Conservation (phyloP, 331 rosid species). For the Dryas integrifolia region DNA sequence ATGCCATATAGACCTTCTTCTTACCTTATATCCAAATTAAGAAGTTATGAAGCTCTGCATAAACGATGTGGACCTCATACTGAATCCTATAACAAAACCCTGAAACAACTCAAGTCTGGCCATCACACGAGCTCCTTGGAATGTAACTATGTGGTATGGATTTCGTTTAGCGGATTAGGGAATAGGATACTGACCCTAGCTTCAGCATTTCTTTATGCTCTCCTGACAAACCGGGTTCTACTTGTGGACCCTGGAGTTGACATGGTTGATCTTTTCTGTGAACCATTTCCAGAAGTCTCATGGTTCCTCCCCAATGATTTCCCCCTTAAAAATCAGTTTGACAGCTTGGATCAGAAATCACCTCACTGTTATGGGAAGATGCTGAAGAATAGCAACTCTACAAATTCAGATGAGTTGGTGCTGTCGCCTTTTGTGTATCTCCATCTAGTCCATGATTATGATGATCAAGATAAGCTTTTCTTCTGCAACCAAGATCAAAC, state of each 20-base stretch:
- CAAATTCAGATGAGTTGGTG: conserved; percentile 19
- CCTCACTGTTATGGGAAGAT: conserved; percentile 57
- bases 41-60: conserved; percentile 73
- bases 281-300: conserved; percentile 71
- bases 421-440: conserved; percentile 53
- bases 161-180: conserved; percentile 85
- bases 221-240: conserved; percentile 78
- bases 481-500: conserved; percentile 72
- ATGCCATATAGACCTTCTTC: conserved; percentile 53
- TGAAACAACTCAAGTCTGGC: conserved; percentile 53
- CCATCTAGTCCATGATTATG: conserved; percentile 69
- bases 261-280: conserved; percentile 81
- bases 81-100: conserved; percentile 53
- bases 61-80: conserved; percentile 75
- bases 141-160: conserved; percentile 76
- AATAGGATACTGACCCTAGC: conserved; percentile 75
- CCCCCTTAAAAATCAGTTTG: conserved; percentile 50
- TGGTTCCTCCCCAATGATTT: conserved; percentile 81
- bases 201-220: conserved; percentile 78
- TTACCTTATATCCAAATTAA: conserved; percentile 59
- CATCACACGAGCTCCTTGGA: conserved; percentile 30
- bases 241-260: conserved; percentile 83
- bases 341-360: conserved; percentile 47
- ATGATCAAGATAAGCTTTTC: conserved; percentile 75
- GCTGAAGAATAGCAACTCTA: conserved; percentile 38